phyloP scores from a whole-genome alignment of 1,139 yeast species.

The Yamadazyma friedrichii region DNA sequence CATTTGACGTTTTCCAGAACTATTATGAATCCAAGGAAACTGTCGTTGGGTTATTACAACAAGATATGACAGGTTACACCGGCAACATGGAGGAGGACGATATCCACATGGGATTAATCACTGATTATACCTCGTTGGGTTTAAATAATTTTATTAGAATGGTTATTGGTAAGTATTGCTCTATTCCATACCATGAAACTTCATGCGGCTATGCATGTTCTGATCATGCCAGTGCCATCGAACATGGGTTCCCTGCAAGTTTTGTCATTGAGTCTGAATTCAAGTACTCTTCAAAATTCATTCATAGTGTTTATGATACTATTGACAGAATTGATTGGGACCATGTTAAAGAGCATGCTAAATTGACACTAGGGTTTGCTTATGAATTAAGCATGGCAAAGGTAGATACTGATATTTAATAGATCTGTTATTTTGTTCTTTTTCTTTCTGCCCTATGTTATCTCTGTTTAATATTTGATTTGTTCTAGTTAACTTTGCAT shows the following conservation, averaged over 20 bases:
- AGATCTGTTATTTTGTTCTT: too few relatives aligned
- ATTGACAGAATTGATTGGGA: constrained; percentile 72
- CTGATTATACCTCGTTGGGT: constrained; percentile 63
- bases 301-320: constrained; percentile 80
- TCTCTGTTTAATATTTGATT: too few relatives aligned
- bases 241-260: constrained; percentile 79
- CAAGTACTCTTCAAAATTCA: constrained; percentile 59
- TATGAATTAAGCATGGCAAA: constrained; percentile 56
- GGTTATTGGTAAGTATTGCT: constrained; percentile 59
- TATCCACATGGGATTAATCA: constrained; percentile 73
- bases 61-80: constrained; percentile 92
- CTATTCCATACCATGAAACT: constrained; percentile 71
- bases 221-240: constrained; percentile 85
- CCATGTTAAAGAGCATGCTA: constrained; percentile 78
- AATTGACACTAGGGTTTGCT: constrained; percentile 68
- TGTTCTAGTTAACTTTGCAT: too few relatives aligned
- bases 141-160: constrained; percentile 64
- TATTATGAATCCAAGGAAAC: constrained; percentile 47
- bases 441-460: too few relatives aligned
- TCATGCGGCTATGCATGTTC: constrained; percentile 91
- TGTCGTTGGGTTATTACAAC: constrained; percentile 85
- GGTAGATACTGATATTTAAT: constrained; percentile 7
- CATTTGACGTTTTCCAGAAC: constrained; percentile 68
- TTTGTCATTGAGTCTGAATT: constrained; percentile 79
- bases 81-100: constrained; percentile 54